phyloP scores from a whole-genome alignment of 2,329 filamentous ascomycete genomes.

The Colletotrichum scovillei region DNA sequence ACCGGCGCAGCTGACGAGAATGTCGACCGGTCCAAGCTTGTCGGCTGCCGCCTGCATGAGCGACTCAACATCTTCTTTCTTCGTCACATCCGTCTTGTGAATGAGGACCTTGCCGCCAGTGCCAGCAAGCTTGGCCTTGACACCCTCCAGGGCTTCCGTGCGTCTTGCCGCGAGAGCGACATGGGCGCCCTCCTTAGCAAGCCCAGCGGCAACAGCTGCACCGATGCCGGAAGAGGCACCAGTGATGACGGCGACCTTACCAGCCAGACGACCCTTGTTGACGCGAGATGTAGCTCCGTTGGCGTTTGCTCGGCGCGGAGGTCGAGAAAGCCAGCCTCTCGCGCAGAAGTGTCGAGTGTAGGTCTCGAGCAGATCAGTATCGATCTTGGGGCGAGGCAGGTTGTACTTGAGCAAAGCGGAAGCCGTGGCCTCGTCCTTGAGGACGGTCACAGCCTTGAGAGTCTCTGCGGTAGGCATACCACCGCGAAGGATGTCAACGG shows the following conservation, averaged over 20 bases:
- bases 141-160: constrained; percentile 72
- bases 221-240: constrained; percentile 85
- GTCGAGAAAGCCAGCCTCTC: constrained; percentile 77
- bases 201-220: constrained; percentile 75
- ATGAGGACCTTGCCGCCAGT: constrained; percentile 73
- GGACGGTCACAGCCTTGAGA: constrained; percentile 76
- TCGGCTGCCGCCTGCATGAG: constrained; percentile 70
- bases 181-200: constrained; percentile 78
- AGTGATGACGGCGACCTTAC: constrained; percentile 80
- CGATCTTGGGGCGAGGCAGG: constrained; percentile 75
- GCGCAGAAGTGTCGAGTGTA: constrained; percentile 86
- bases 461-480: constrained; percentile 84
- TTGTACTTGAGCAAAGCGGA: constrained; percentile 64
- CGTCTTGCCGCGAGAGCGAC: constrained; percentile 80
- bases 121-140: constrained; percentile 70
- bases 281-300: constrained; percentile 36
- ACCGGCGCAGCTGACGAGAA: constrained; percentile 82
- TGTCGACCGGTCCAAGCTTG: constrained; percentile 78
- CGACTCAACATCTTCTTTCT: constrained; percentile 72
- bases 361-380: constrained; percentile 76
- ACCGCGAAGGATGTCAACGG: constrained; percentile 81
- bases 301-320: constrained; percentile 62
- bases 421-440: constrained; percentile 76
- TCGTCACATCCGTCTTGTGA: constrained; percentile 79
- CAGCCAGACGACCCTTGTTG: constrained; percentile 69